Conservation (phyloP, 768 basidiomycete species). For the Kwoniella heveanensis region DNA sequence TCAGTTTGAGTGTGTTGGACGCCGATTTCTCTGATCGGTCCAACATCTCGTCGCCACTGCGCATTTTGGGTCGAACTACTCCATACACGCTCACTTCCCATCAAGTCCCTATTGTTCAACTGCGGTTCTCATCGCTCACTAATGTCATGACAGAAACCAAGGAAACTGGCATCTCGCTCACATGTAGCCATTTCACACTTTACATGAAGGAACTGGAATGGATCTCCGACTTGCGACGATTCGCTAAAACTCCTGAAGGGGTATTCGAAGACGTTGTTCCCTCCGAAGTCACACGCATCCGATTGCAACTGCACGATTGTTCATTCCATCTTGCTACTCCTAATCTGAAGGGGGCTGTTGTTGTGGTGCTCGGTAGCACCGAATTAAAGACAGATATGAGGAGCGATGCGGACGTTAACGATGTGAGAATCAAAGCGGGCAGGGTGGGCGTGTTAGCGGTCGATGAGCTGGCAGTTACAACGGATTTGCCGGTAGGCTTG, state of each 20-base stretch:
- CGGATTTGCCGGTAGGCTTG: conserved; percentile 27
- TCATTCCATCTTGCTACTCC: conserved; percentile 67
- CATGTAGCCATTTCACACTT: conserved; percentile 67
- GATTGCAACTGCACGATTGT: conserved; percentile 67
- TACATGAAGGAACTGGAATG: conserved; percentile 68
- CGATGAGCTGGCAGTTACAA: conserved; percentile 60
- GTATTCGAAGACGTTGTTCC: conserved; percentile 94
- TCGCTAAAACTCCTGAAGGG: conserved; percentile 81
- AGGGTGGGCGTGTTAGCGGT: conserved; percentile 63
- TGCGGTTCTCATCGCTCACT: conserved; percentile 68
- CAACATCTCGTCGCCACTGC: conserved; percentile 48
- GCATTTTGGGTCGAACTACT: conserved; percentile 64
- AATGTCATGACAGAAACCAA: conserved; percentile 69
- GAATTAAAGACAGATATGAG: conserved; percentile 74
- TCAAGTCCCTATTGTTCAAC: conserved; percentile 37
- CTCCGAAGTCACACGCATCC: conserved; percentile 75
- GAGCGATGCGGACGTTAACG: conserved; percentile 66
- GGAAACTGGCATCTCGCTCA: conserved; percentile 72
- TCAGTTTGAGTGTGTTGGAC: conserved; percentile 69
- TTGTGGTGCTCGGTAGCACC: conserved; percentile 67
- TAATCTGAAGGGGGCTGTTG: conserved; percentile 66
- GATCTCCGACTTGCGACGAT: conserved; percentile 65
- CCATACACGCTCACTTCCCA: conserved; percentile 60
- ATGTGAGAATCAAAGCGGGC: conserved; percentile 61
- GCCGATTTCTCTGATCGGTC: conserved; percentile 63